These are phyloP conservation scores for Evansstolkia leycettana DNA, from an alignment of 495 filamentous ascomycete genomes.

Conservation along the genomic window DNA sequence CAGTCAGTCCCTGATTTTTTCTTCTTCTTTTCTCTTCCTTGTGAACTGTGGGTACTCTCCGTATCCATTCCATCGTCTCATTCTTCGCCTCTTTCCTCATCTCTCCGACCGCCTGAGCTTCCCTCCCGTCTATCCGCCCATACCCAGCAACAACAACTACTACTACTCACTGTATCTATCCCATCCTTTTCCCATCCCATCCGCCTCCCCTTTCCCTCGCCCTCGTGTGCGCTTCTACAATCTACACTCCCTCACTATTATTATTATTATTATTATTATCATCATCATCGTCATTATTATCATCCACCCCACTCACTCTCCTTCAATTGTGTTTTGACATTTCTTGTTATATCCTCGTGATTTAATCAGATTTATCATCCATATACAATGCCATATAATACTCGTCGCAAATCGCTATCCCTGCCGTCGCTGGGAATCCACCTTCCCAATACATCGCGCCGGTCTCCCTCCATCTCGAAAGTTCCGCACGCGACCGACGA, in stretches of 20 bases:
- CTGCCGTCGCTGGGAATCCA: constrained; percentile 89
- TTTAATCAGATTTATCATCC: neutral
- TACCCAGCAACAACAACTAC: too few species aligned
- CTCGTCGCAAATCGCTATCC: constrained; percentile 91
- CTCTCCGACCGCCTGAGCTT: neutral
- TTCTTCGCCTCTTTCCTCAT: neutral
- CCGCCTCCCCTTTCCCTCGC: neutral
- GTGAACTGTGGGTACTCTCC: neutral
- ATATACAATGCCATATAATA: constrained; percentile 83
- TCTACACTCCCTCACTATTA: constrained; percentile 4
- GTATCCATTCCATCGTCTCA: neutral
- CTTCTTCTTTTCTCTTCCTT: constrained; percentile 7
- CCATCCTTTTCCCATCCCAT: neutral
- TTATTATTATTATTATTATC: constrained; percentile 6
- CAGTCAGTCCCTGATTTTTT: constrained; percentile 1
- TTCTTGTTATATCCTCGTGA: constrained; percentile 1
- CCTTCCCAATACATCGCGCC: constrained; percentile 66
- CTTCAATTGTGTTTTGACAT: constrained; percentile 1
- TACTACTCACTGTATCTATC: too few species aligned
- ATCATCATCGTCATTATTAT: constrained; percentile 10
- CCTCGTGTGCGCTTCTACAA: neutral
- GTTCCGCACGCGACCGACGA: constrained; percentile 36
- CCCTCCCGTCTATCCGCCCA: neutral
- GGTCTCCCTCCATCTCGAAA: constrained; percentile 51
- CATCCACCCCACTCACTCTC: constrained; percentile 1